phyloP scores from a whole-genome alignment of 2,329 filamentous ascomycete species.

The Botryotinia globosa region DNA sequence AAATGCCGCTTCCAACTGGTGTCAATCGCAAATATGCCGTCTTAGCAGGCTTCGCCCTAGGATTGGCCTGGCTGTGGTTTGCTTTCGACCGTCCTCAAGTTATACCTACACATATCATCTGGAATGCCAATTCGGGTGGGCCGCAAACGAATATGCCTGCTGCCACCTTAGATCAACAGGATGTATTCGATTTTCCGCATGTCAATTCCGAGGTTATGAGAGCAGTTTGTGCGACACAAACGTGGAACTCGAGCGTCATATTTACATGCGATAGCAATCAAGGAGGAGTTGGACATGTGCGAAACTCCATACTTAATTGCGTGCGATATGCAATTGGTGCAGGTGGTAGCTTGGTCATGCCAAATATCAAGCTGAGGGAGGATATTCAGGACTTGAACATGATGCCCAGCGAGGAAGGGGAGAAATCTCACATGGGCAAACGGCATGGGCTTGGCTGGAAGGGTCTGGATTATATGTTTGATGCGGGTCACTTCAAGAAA shows the following conservation, averaged over 20 bases:
- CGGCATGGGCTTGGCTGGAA: slow-evolving; percentile 34
- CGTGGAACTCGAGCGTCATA: slow-evolving; percentile 40
- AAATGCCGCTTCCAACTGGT: slow-evolving; percentile 15
- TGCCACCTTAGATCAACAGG: slow-evolving; percentile 16
- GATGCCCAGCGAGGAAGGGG: slow-evolving; percentile 14
- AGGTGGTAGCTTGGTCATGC: slow-evolving; percentile 41
- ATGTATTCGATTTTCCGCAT: slow-evolving; percentile 41
- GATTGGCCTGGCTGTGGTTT: slow-evolving; percentile 30
- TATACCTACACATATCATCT: slow-evolving; percentile 21
- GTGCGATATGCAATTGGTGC: slow-evolving; percentile 43
- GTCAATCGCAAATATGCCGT: slow-evolving; percentile 28
- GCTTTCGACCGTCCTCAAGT: slow-evolving; percentile 26
- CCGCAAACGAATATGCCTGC: background rate
- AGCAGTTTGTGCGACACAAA: slow-evolving; percentile 37
- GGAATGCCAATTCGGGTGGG: slow-evolving; percentile 15
- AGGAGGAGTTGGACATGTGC: slow-evolving; percentile 43
- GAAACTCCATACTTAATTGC: slow-evolving; percentile 44
- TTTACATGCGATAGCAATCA: slow-evolving; percentile 44
- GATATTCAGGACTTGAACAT: slow-evolving; percentile 31
- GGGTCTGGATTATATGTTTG: slow-evolving; percentile 35
- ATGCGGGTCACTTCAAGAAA: slow-evolving; percentile 31
- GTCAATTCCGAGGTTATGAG: slow-evolving; percentile 41
- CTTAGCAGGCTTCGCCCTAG: slow-evolving; percentile 24
- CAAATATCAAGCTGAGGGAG: slow-evolving; percentile 41
- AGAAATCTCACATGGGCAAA: slow-evolving; percentile 23